These are phyloP conservation scores for Silene noctiflora DNA, from an alignment of 179 eudicot genomes.

Conservation along the genomic window DNA sequence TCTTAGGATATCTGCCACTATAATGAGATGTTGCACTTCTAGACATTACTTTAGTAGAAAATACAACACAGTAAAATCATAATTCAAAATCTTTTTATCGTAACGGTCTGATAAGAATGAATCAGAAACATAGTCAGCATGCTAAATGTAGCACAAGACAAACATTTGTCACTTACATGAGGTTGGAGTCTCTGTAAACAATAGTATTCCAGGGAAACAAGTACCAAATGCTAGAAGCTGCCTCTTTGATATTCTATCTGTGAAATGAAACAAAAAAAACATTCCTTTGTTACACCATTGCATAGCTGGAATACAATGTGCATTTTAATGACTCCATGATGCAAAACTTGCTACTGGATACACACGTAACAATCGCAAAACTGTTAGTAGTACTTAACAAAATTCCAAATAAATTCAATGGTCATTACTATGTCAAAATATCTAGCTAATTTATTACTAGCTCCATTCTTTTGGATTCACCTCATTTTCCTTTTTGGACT, in stretches of 20 bases:
- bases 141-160: not conserved
- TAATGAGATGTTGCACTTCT: slow-evolving; percentile 26
- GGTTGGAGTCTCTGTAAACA: slow-evolving; percentile 38
- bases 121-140: not conserved
- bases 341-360: not conserved
- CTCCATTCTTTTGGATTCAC: too few species aligned
- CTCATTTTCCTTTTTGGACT: too few species aligned
- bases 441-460: too few species aligned
- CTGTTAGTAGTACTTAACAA: not conserved
- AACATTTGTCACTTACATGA: slow-evolving; percentile 51
- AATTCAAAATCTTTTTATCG: not conserved
- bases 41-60: slow-evolving; percentile 15
- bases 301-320: not conserved
- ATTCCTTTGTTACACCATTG: not conserved
- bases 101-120: not conserved
- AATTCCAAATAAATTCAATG: not conserved
- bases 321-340: not conserved
- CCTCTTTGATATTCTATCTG: slow-evolving; percentile 68
- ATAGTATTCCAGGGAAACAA: slow-evolving; percentile 47
- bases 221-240: slow-evolving; percentile 63
- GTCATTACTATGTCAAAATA: too few species aligned
- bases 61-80: slow-evolving; percentile 8
- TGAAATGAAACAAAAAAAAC: not conserved
- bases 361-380: not conserved
- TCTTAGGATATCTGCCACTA: slow-evolving; percentile 54